Evolutionary conservation across 2,329 filamentous ascomycete species (phyloP), one percentile per base, ranked within the genome.

Genomic region (Metarhizium brunneum): DNA sequence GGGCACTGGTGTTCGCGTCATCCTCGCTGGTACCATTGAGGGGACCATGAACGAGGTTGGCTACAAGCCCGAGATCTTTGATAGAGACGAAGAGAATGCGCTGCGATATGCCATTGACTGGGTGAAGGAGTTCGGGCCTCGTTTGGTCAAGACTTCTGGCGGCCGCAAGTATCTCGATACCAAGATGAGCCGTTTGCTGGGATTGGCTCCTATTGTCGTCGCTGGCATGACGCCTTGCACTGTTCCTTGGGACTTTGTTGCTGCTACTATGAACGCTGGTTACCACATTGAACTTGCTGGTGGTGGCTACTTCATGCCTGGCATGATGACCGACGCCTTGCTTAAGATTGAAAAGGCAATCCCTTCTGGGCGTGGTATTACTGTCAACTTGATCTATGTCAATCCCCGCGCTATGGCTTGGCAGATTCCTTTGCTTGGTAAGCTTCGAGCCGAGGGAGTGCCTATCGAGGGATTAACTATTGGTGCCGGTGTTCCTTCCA

Each of bases 61-160:
- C 55, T 99, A 96, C 79, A 99, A 99, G 80, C 88, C 92, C 2
- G 94, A 99, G 74, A 80, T 99, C 53, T 99, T 99, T 65, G 92
- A 99, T 69, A 88, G 94, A 56, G 94, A 99, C 68, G 90, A 92
- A 66, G 90, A 96, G 68, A 85, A 96, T 66, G 92, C 94, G 5
- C 87, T 99, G 66, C 94, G 92, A 71, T 97, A 91, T 69, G 92
- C 94, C 51, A 87, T 91, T 35, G 90, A 99, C 72, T 99, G 95
- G 95, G 91, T 99, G 56, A 95, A 95, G 73, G 92, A 96, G 70
- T 92, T 94, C 68, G 92, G 92, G 10, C 94, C 95, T n/a, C 87
- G 86, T 57, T 80, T 99, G 47, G 85, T 95, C 64, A 94, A 90
- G 74, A 96, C 89, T 14, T 92, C 92, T 11, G 85, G 83, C 56